phyloP scores from a whole-genome alignment of 495 filamentous ascomycete genomes.

The Evernia prunastri region DNA sequence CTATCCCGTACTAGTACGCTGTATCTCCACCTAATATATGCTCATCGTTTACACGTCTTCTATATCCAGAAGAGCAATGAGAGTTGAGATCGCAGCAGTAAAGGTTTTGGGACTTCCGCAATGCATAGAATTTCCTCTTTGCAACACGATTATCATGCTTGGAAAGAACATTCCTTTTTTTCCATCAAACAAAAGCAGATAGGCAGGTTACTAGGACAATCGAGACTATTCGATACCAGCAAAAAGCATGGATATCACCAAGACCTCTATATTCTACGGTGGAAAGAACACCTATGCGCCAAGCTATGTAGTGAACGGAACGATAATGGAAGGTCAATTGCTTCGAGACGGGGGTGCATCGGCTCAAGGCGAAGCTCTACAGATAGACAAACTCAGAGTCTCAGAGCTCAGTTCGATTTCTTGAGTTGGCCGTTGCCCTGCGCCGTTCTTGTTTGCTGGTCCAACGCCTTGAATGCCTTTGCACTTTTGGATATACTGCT shows the following conservation, averaged over 20 bases:
- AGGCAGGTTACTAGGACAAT: not conserved
- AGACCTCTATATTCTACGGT: not conserved
- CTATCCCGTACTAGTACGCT: no score
- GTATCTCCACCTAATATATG: not conserved
- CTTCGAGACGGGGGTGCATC: not conserved
- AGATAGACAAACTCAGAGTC: not conserved
- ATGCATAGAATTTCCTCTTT: not conserved
- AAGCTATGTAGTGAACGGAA: not conserved
- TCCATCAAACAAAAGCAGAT: no score
- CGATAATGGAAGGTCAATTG: not conserved
- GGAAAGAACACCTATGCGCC: not conserved
- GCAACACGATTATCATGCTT: not conserved
- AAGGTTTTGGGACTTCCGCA: not conserved
- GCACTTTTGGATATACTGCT: slow-evolving; percentile 45
- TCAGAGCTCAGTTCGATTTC: slow-evolving; percentile 31
- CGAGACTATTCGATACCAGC: not conserved
- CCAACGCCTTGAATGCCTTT: slow-evolving; percentile 39
- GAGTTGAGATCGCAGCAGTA: not conserved
- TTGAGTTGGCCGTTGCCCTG: slow-evolving; percentile 27
- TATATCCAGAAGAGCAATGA: no score
- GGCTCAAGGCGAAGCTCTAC: not conserved
- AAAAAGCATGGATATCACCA: not conserved
- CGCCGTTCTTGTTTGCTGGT: slow-evolving; percentile 32
- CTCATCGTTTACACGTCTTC: no score
- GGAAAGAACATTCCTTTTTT: not conserved